These are phyloP conservation scores for Blepharisma undulans DNA, from an alignment of 169 alveolate genomes.

Conservation along the genomic window DNA sequence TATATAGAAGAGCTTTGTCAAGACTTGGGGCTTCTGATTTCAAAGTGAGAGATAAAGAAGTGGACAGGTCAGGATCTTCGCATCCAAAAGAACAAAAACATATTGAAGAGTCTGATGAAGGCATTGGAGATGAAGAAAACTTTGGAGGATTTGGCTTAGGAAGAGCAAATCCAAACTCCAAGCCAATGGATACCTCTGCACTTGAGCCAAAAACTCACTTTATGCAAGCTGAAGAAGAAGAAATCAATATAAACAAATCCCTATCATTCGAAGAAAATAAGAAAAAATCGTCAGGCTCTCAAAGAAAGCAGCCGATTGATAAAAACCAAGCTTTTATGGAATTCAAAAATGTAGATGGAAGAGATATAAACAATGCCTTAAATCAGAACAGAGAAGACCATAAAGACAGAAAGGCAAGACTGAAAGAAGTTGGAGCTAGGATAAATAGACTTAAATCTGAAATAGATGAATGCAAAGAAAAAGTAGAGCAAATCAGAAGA, in stretches of 20 bases:
- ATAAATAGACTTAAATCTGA: slow-evolving; percentile 55
- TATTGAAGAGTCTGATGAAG: slow-evolving; percentile 47
- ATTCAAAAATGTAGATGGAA: slow-evolving; percentile 73
- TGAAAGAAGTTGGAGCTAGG: slow-evolving; percentile 44
- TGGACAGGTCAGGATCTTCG: slow-evolving; percentile 41
- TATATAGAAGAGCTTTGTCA: slow-evolving; percentile 57
- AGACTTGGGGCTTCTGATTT: slow-evolving; percentile 62
- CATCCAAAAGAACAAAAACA: slow-evolving; percentile 44
- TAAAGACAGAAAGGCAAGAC: slow-evolving; percentile 67
- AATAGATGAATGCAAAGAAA: slow-evolving; percentile 51
- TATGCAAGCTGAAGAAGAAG: slow-evolving; percentile 57
- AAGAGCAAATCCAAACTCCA: slow-evolving; percentile 58
- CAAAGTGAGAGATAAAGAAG: slow-evolving; percentile 48
- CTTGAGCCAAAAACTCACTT: slow-evolving; percentile 53
- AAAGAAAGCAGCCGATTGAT: slow-evolving; percentile 65
- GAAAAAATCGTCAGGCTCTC: slow-evolving; percentile 28
- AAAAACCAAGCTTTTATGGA: slow-evolving; percentile 78
- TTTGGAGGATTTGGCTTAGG: slow-evolving; percentile 65
- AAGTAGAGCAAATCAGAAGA: slow-evolving; percentile 50
- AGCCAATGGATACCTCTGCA: slow-evolving; percentile 55
- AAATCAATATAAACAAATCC: slow-evolving; percentile 40
- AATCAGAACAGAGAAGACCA: slow-evolving; percentile 62
- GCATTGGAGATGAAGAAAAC: slow-evolving; percentile 65
- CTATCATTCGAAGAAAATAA: slow-evolving; percentile 52
- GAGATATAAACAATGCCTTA: slow-evolving; percentile 62